These are phyloP conservation scores for Gamsiella multidivaricata DNA, from an alignment of 192 early-diverging fungal species.

Conservation along the genomic window DNA sequence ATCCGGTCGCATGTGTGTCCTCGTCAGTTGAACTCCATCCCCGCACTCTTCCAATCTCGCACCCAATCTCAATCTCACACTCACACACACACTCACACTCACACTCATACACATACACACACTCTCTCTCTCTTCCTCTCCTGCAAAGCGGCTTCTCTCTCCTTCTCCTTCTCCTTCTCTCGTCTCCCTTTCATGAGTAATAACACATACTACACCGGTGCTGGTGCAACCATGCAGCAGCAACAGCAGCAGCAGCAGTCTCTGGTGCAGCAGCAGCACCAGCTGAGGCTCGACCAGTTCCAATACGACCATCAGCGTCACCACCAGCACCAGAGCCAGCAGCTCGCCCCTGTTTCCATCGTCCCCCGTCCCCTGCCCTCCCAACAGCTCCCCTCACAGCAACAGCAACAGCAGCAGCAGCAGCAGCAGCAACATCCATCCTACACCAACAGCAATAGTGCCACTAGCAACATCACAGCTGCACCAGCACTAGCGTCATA, in stretches of 20 bases:
- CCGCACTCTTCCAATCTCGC: too few species aligned
- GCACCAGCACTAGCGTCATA: constrained; percentile 4
- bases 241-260: constrained; percentile 36
- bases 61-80: neutral
- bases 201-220: constrained; percentile 26
- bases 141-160: neutral
- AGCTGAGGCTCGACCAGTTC: constrained; percentile 32
- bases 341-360: constrained; percentile 4
- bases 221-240: constrained; percentile 19
- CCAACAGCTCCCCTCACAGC: constrained; percentile 5
- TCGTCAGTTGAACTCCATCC: too few species aligned
- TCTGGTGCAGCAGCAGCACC: constrained; percentile 32
- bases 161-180: neutral
- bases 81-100: neutral
- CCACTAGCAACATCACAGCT: constrained; percentile 6
- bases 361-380: constrained; percentile 19
- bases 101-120: neutral
- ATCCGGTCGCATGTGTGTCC: neutral
- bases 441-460: constrained; percentile 18
- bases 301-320: constrained; percentile 31
- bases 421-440: constrained; percentile 5
- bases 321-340: constrained; percentile 3
- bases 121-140: constrained; percentile 2
- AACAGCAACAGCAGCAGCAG: neutral
- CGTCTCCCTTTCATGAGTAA: constrained; percentile 14